phyloP scores from a whole-genome alignment of 2,329 filamentous ascomycete species.

The Colletotrichum liaoningense region DNA sequence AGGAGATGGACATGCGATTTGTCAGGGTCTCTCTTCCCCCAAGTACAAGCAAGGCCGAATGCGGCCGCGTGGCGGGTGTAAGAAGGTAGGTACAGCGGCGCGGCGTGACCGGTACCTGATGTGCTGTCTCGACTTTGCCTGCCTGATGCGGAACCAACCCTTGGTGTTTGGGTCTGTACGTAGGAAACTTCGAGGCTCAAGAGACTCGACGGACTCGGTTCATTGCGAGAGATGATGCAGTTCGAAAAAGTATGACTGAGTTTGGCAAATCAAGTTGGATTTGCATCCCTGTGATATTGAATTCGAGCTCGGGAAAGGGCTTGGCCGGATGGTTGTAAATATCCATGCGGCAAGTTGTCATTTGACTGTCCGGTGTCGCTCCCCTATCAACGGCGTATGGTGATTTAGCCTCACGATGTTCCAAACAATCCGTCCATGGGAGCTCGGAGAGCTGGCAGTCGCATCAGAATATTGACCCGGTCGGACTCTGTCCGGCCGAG shows the following conservation, averaged over 20 bases:
- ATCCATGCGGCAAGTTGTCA: not conserved
- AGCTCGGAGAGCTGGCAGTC: not conserved
- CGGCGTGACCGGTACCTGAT: slow-evolving; percentile 9
- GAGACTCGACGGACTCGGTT: not conserved
- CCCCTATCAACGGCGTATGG: not conserved
- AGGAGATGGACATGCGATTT: slow-evolving; percentile 25
- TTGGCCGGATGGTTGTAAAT: no score
- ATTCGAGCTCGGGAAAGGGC: no score
- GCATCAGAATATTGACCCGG: not conserved
- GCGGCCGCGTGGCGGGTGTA: slow-evolving; percentile 21
- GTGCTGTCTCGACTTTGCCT: not conserved
- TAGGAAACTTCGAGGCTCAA: not conserved
- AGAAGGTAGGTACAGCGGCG: slow-evolving; percentile 1
- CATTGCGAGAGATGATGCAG: not conserved
- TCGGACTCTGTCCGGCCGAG: not conserved
- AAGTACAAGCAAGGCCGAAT: not conserved
- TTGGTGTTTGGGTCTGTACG: not conserved
- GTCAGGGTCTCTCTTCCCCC: not conserved
- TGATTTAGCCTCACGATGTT: not conserved
- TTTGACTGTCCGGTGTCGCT: not conserved
- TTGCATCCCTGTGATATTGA: no score
- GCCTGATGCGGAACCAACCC: not conserved
- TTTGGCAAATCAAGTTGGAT: no score
- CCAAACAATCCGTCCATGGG: not conserved
- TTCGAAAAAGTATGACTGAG: not conserved